These are phyloP conservation scores for Pneumocystis carinii DNA, from an alignment of 1,139 yeast species.

Conservation along the genomic window DNA sequence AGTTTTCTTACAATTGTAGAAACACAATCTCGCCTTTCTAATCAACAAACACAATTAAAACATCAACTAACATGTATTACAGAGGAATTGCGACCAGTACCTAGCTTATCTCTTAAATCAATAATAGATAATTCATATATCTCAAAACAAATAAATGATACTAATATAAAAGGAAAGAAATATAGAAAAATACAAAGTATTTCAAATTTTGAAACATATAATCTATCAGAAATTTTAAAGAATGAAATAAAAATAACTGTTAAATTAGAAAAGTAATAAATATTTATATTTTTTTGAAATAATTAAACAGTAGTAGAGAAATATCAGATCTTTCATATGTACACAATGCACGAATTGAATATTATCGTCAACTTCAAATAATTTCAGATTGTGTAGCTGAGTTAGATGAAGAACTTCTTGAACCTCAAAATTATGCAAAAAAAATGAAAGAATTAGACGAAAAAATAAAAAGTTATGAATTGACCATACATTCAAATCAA, in stretches of 20 bases:
- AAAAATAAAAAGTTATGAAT: constrained; percentile 4
- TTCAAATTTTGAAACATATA: not conserved
- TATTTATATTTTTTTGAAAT: constrained; percentile 33
- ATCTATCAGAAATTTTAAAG: not conserved
- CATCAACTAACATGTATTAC: not conserved
- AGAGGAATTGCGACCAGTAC: not conserved
- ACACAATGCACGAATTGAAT: constrained; percentile 63
- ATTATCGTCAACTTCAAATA: constrained; percentile 69
- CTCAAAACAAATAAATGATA: not conserved
- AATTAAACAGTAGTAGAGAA: constrained; percentile 31
- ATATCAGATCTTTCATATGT: constrained; percentile 29
- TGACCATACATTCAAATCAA: constrained; percentile 11
- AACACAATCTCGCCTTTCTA: not conserved
- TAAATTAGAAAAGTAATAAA: constrained; percentile 19
- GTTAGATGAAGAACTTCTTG: not conserved
- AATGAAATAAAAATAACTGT: constrained; percentile 18
- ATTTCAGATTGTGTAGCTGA: constrained; percentile 59
- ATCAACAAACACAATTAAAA: not conserved
- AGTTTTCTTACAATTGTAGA: not conserved
- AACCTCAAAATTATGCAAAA: constrained; percentile 9
- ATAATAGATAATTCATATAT: not conserved
- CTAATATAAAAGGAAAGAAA: not conserved
- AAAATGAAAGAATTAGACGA: constrained; percentile 7
- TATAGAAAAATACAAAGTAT: not conserved
- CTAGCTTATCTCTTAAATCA: not conserved